Percentiles rank a stretch among this genome's conserved stretches.
These are phyloP conservation scores for Gaultheria prostrata DNA, from an alignment of 148 eudicot species.

Conservation along the genomic window DNA sequence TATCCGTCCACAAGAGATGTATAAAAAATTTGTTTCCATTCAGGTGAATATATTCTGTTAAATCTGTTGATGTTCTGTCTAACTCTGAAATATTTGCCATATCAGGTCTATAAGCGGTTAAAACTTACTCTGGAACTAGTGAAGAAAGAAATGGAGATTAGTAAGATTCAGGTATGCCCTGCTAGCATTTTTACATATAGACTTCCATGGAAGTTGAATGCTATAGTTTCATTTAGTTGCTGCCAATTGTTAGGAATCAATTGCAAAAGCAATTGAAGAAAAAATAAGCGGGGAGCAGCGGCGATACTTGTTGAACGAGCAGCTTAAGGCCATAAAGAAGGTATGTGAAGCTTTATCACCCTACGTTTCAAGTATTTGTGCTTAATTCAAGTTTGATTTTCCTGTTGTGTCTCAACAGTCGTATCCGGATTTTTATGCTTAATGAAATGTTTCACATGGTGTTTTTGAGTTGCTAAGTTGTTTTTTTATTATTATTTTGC, in stretches of 20 bases:
- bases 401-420: neutral
- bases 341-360: slow-evolving; percentile 25
- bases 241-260: slow-evolving; percentile 61
- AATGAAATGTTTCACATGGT: neutral
- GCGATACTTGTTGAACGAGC: slow-evolving; percentile 93
- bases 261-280: slow-evolving; percentile 98
- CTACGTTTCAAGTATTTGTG: neutral
- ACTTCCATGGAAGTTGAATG: neutral
- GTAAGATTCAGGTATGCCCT: slow-evolving; percentile 86
- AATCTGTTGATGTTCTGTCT: slow-evolving; percentile 6
- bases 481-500: neutral
- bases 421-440: neutral
- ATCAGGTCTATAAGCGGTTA: slow-evolving; percentile 80
- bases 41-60: neutral
- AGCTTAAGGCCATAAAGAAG: slow-evolving; percentile 97
- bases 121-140: slow-evolving; percentile 79
- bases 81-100: slow-evolving; percentile 18
- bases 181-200: slow-evolving; percentile 2
- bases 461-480: neutral
- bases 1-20: neutral
- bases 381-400: neutral
- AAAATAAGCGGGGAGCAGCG: slow-evolving; percentile 98
- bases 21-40: neutral
- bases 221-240: slow-evolving; percentile 3
- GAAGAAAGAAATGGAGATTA: slow-evolving; percentile 99